Percentiles rank a stretch among this genome's conserved stretches.
phyloP scores from a whole-genome alignment of 768 basidiomycete species.

The Boletus huronensis region DNA sequence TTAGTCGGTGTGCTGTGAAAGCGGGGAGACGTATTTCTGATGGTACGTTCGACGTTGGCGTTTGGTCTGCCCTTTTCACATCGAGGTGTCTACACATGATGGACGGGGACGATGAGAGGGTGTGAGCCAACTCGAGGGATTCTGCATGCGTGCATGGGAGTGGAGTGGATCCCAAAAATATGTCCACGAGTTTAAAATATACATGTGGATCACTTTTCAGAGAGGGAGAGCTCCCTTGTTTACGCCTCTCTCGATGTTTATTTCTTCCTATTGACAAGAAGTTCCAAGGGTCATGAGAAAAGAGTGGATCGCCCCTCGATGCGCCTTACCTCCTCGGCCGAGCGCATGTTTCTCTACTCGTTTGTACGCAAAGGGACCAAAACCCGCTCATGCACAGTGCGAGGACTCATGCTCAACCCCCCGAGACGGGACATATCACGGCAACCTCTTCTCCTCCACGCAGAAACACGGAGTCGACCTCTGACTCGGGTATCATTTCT shows the following conservation, averaged over 20 bases:
- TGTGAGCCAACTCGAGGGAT: neutral
- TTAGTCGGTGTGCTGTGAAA: conserved; percentile 36
- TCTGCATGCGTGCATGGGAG: neutral
- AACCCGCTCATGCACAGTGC: neutral
- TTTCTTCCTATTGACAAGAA: neutral
- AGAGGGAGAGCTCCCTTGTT: neutral
- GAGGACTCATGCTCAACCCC: conserved; percentile 45
- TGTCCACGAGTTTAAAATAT: neutral
- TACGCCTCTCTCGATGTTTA: neutral
- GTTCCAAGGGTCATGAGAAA: neutral
- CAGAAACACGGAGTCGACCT: conserved; percentile 37
- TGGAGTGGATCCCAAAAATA: neutral
- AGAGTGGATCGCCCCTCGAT: neutral
- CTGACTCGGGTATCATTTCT: conserved; percentile 69
- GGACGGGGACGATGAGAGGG: neutral
- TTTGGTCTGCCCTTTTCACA: neutral
- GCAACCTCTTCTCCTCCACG: conserved; percentile 75
- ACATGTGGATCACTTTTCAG: too few relatives aligned
- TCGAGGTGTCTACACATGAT: conserved; percentile 17
- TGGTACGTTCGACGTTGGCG: neutral
- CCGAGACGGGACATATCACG: conserved; percentile 79
- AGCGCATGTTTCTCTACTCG: neutral
- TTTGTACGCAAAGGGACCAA: too few relatives aligned
- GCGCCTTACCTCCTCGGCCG: neutral
- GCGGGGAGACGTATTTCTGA: conserved; percentile 16